These are phyloP conservation scores for Ascochyta fabae DNA, from an alignment of 2,329 filamentous ascomycete species.

Conservation along the genomic window DNA sequence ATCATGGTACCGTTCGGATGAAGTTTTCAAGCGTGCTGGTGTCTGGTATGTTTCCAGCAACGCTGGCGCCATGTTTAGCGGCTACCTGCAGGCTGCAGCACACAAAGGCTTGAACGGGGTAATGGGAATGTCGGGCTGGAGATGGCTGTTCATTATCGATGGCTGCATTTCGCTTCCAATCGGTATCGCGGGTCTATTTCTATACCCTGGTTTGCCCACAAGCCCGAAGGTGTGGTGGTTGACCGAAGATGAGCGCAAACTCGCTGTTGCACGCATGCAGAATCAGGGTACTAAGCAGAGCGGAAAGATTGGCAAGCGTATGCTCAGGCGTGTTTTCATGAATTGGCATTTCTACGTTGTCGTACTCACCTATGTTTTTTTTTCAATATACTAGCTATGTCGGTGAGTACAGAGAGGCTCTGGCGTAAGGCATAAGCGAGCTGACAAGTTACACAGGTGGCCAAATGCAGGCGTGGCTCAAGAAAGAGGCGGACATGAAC, in stretches of 20 bases:
- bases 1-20: constrained; percentile 49
- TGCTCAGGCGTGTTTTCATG: constrained; percentile 53
- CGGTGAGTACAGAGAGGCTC: neutral
- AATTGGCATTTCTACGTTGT: constrained; percentile 59
- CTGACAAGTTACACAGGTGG: constrained; percentile 6
- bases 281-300: constrained; percentile 41
- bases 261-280: constrained; percentile 31
- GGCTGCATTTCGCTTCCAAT: constrained; percentile 62
- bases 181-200: constrained; percentile 58
- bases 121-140: constrained; percentile 50
- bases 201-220: constrained; percentile 58
- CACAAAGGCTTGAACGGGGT: constrained; percentile 57
- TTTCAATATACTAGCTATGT: constrained; percentile 49
- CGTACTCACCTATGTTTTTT: constrained; percentile 54
- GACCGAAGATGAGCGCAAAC: constrained; percentile 34
- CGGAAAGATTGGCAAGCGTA: constrained; percentile 49
- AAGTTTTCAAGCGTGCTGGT: constrained; percentile 60
- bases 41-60: constrained; percentile 59
- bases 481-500: constrained; percentile 46
- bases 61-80: constrained; percentile 60
- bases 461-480: constrained; percentile 61
- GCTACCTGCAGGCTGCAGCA: constrained; percentile 60
- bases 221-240: constrained; percentile 58
- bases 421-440: neutral
- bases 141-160: constrained; percentile 62